Conservation (phyloP, 495 filamentous ascomycete genomes). For the Halenospora varia region DNA sequence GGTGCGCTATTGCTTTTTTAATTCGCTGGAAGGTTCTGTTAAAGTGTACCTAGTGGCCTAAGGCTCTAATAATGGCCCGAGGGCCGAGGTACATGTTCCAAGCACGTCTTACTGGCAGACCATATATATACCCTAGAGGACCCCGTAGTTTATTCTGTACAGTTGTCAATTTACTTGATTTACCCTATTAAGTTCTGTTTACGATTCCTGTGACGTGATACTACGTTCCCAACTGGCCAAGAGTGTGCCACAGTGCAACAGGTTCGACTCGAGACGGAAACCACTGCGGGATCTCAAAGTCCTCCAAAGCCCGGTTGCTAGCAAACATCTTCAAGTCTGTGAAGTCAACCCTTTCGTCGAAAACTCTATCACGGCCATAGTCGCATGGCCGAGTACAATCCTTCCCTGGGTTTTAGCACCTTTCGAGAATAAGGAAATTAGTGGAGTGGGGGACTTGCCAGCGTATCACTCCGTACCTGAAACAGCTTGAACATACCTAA, state of each 20-base stretch:
- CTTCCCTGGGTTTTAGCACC: slow-evolving; percentile 79
- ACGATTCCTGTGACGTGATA: no score
- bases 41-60: no score
- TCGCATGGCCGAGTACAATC: slow-evolving; percentile 69
- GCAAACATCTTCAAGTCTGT: slow-evolving; percentile 80
- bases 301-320: slow-evolving; percentile 54
- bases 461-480: no score
- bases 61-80: no score
- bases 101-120: no score
- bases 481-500: no score
- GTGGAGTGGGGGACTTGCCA: slow-evolving; percentile 78
- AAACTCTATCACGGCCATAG: slow-evolving; percentile 71
- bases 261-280: slow-evolving; percentile 6
- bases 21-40: slow-evolving; percentile 5
- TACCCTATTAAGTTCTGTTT: slow-evolving; percentile 36
- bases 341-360: slow-evolving; percentile 68
- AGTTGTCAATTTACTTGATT: no score
- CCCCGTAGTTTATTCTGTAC: no score
- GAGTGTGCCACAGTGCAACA: no score
- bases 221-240: no score
- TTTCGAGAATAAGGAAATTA: slow-evolving; percentile 69
- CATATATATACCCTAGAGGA: no score
- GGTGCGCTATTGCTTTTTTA: slow-evolving; percentile 5
- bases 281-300: slow-evolving; percentile 43
- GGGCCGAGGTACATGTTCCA: no score